These are phyloP conservation scores for Apocynum venetum DNA, from an alignment of 257 asterid species.

Conservation along the genomic window DNA sequence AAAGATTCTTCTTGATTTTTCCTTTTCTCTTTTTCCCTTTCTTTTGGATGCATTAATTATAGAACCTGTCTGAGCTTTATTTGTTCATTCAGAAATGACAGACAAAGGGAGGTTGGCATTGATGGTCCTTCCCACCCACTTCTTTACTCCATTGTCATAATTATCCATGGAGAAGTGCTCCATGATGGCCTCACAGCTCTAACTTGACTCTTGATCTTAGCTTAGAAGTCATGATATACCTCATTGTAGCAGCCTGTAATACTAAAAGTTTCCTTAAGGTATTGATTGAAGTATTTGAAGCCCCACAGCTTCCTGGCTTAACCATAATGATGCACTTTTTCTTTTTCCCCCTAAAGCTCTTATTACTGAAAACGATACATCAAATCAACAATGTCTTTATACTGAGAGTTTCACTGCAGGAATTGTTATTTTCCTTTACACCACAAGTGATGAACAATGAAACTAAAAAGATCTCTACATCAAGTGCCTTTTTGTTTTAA, in stretches of 20 bases:
- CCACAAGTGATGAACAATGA: not conserved
- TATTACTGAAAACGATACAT: not conserved
- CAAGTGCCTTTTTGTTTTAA: not conserved
- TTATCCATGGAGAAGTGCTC: conserved; percentile 5
- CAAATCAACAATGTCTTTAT: not conserved
- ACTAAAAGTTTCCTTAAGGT: not conserved
- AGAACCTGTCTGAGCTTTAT: not conserved
- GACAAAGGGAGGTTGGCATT: not conserved
- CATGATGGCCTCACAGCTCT: not conserved
- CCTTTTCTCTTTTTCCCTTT: not conserved
- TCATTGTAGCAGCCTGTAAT: not conserved
- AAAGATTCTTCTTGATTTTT: not conserved
- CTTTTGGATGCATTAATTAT: not conserved
- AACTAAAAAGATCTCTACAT: not conserved
- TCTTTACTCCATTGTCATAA: conserved; percentile 3
- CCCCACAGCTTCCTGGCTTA: not conserved
- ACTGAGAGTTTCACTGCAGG: not conserved
- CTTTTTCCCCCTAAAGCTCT: not conserved
- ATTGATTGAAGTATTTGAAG: not conserved
- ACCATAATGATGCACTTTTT: not conserved
- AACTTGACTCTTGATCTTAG: not conserved
- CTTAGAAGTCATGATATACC: not conserved
- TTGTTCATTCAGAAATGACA: not conserved
- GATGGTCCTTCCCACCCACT: not conserved
- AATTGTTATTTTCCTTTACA: not conserved